Conservation (phyloP, 495 filamentous ascomycete species). For the Aspergillus haitiensis region DNA sequence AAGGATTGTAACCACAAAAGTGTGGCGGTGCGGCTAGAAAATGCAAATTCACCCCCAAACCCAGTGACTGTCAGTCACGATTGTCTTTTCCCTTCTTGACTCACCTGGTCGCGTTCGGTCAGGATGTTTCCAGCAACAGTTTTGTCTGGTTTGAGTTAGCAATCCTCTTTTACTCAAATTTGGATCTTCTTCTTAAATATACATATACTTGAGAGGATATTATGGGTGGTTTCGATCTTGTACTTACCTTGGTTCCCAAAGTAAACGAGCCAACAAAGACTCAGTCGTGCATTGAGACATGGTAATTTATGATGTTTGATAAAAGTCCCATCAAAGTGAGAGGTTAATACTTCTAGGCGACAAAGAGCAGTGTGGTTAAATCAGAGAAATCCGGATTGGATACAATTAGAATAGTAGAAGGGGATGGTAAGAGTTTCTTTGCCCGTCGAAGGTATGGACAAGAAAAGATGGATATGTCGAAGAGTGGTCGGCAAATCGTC, state of each 20-base stretch:
- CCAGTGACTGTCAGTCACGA: background rate
- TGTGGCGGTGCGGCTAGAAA: slow-evolving; percentile 20
- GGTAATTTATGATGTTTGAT: slow-evolving; percentile 1
- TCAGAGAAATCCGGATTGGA: background rate
- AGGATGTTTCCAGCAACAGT: slow-evolving; percentile 17
- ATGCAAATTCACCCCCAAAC: background rate
- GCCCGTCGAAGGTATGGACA: no score
- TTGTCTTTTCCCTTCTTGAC: slow-evolving; percentile 1
- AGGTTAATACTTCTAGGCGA: background rate
- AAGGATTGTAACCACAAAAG: slow-evolving; percentile 4
- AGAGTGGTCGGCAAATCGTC: no score
- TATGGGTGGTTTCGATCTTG: background rate
- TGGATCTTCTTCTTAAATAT: background rate
- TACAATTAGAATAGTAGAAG: background rate
- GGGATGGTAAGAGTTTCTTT: no score
- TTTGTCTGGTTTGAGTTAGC: slow-evolving; percentile 16
- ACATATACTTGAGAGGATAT: background rate
- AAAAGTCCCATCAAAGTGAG: slow-evolving; percentile 15
- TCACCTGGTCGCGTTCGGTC: slow-evolving; percentile 16
- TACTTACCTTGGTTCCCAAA: slow-evolving; percentile 43
- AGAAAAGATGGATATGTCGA: no score
- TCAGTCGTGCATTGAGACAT: slow-evolving; percentile 24
- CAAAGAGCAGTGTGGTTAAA: background rate
- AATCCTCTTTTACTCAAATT: background rate
- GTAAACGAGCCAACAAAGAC: slow-evolving; percentile 33